Evolutionary conservation across 768 basidiomycete species (phyloP).

Genomic region (Leucocoprinus leucothites): DNA sequence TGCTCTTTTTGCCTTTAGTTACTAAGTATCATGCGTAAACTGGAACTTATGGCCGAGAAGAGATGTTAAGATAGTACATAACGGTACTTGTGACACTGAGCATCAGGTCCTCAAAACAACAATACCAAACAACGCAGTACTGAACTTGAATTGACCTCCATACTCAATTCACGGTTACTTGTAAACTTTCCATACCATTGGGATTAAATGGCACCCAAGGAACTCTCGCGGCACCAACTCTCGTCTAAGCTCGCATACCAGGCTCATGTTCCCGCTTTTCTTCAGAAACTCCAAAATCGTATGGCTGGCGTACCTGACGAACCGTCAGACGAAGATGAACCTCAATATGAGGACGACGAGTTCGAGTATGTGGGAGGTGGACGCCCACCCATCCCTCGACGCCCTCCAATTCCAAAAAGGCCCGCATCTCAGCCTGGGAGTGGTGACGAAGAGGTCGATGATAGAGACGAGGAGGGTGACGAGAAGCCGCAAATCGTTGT

Average conservation of each 20-base stretch:
- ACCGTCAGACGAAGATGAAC: slow-evolving; percentile 46
- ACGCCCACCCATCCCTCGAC: slow-evolving; percentile 68
- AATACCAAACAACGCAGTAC: too few species aligned
- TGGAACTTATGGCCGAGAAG: too few species aligned
- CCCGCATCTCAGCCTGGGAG: slow-evolving; percentile 69
- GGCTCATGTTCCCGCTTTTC: slow-evolving; percentile 57
- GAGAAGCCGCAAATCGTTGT: slow-evolving; percentile 91
- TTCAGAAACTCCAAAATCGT: slow-evolving; percentile 62
- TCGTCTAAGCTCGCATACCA: slow-evolving; percentile 69
- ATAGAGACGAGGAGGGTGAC: slow-evolving; percentile 55
- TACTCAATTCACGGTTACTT: too few species aligned
- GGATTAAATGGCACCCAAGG: slow-evolving; percentile 44
- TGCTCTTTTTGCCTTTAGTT: too few species aligned
- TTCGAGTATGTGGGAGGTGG: slow-evolving; percentile 69
- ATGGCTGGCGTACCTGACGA: slow-evolving; percentile 52
- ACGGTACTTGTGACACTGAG: too few species aligned
- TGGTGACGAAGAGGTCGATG: slow-evolving; percentile 42
- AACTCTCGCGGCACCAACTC: slow-evolving; percentile 68
- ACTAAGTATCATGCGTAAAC: too few species aligned
- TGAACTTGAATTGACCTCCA: too few species aligned
- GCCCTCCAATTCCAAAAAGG: slow-evolving; percentile 70
- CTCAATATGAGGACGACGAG: slow-evolving; percentile 29
- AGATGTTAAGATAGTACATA: too few species aligned
- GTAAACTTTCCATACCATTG: too few species aligned
- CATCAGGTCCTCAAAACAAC: too few species aligned